Base-by-base conservation (phyloP, 2,329 filamentous ascomycete genomes). In the Cadophora sp. region DNA sequence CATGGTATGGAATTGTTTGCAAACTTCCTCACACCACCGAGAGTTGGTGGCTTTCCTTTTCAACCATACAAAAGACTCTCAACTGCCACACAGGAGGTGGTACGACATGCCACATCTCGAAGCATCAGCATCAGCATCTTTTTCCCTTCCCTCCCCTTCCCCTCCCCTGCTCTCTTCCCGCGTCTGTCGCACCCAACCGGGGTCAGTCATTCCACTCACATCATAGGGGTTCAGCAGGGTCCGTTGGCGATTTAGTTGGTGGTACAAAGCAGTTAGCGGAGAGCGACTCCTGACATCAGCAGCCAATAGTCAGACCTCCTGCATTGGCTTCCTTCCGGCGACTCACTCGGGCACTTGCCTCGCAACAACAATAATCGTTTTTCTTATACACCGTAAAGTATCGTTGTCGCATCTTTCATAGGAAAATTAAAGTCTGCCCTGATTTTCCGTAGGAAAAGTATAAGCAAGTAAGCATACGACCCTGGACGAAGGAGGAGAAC, bases 211-310 rank as follows among this genome's bases (percentile, higher is more conserved):
- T 36, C 33, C 53, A 56, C 53, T 22, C 53, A 56, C 53, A 58
- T 58, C 55, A 58, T 58, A 58, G 36, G 55, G 55, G 55, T 58
- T 58, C 55, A 58, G 33, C 55, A 58, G 36, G 55, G 55, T 58
- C 36, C 55, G 55, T 8, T 41, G 55, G 20, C 16, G 4, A 13
- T 2, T 39, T 39, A 13, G 36, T 39, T 39, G 8, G 36, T 51
- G 20, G 27, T 6, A 30, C 27, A 6, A 6, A 18, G 48, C 13
- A 20, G 48, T 16, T 27, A 9, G 36, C 48, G 48, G 48, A 51
- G 48, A 51, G 48, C 22, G 3, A 16, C 48, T 51, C 48, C 48
- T 51, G 48, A 27, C 22, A 51, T 51, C 11, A 27, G 48, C 20
- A 24, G 48, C 48, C 48, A 51, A 51, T 51, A 2, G 41, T 9